Evolutionary conservation across 139 green algal species (phyloP), one percentile per base, ranked within the genome.

Genomic region (Chlorella sp.): DNA sequence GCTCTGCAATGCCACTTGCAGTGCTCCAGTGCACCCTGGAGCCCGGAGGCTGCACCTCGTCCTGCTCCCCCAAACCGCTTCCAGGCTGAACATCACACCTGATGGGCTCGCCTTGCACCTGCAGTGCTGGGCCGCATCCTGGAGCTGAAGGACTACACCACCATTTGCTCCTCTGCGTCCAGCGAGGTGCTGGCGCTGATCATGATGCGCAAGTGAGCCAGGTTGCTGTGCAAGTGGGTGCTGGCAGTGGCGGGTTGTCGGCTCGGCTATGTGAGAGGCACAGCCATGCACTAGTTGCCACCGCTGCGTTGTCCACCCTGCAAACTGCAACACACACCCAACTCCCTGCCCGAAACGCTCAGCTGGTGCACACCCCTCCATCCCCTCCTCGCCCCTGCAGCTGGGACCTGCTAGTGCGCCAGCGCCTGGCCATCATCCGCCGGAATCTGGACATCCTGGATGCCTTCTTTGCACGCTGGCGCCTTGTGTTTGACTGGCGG

Each of bases 91-190:
- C 72, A 38, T 58, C n/a, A n/a, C n/a, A n/a, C n/a, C n/a, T n/a
- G n/a, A n/a, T n/a, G n/a, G n/a, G 28, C 9, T 9, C n/a, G 19
- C 36, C 54, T 74, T 26, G 11, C 72, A 2, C 3, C 8, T 82
- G 72, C 83, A 87, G 72, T 94, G 62, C 20, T 92, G 41, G 19
- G 40, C 11, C 68, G 83, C 0, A 86, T 95, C 41, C 75, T 87
- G 43, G 87, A 93, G 81, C 87, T 95, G 9, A 95, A 95, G 65
- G 94, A 97, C 90, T 97, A 94, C 91, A 96, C 93, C 58, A 95
- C 93, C 82, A 97, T 97, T 78, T 97, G 94, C 84, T 68, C 20
- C 41, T 70, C 81, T 13, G 89, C 84, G 1, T 89, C 94, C 32
- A 92, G 84, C 72, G 88, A 96, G 90, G 84, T 94, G 64, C 90